A percentile compares a stretch with the other conserved stretches of the same genome.
phyloP scores from a whole-genome alignment of 495 filamentous ascomycete species.

The Aspergillus ostianus region DNA sequence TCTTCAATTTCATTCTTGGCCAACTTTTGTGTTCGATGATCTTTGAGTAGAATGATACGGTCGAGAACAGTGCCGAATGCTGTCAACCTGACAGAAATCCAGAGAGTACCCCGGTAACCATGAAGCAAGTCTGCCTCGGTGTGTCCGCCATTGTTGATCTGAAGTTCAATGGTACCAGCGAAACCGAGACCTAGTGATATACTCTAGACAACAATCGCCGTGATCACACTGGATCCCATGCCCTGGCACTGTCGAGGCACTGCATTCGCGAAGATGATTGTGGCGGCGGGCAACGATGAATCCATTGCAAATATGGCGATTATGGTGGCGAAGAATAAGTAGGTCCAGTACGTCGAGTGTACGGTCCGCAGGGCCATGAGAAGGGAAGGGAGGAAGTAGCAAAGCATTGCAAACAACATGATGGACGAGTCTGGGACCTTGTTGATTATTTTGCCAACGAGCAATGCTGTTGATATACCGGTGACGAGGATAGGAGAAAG shows the following conservation, averaged over 20 bases:
- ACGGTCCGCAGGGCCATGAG: constrained; percentile 36
- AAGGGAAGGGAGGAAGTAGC: constrained; percentile 39
- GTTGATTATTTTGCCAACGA: constrained; percentile 1
- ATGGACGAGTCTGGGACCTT: constrained; percentile 36
- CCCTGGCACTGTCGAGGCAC: constrained; percentile 42
- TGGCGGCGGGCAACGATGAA: constrained; percentile 40
- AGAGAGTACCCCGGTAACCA: constrained; percentile 40
- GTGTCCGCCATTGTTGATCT: constrained; percentile 45
- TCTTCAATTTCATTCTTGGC: too few species aligned
- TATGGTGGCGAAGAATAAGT: constrained; percentile 45
- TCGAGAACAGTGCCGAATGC: neutral
- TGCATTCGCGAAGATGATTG: constrained; percentile 34
- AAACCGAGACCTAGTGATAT: constrained; percentile 66
- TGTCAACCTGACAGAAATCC: constrained; percentile 35
- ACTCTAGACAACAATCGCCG: constrained; percentile 64
- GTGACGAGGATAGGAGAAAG: constrained; percentile 25
- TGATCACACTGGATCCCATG: constrained; percentile 58
- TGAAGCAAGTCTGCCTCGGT: constrained; percentile 22
- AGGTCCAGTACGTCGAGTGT: constrained; percentile 43
- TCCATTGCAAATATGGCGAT: constrained; percentile 56
- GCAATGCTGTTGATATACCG: neutral
- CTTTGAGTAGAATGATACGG: neutral
- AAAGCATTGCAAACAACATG: constrained; percentile 49
- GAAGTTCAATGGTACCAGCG: constrained; percentile 60
- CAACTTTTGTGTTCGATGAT: too few species aligned